Conservation (phyloP, 768 basidiomycete species). For the Neoboletus subvelutipes region DNA sequence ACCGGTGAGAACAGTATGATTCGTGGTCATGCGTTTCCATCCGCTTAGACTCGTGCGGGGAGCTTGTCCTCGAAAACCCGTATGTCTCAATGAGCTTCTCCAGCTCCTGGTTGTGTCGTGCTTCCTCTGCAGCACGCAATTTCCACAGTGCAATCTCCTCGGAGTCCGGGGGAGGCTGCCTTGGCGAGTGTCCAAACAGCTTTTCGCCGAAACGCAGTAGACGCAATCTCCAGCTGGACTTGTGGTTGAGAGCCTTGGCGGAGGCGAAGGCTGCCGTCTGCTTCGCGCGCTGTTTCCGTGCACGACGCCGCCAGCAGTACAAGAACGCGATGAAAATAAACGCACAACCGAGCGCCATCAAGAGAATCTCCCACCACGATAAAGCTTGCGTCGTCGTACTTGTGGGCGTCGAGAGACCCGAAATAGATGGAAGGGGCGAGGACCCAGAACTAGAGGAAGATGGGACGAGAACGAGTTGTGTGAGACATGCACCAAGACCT, state of each 20-base stretch:
- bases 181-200: conserved; percentile 51
- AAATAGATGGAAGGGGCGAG: conserved; percentile 48
- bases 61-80: conserved; percentile 43
- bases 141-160: conserved; percentile 54
- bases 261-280: conserved; percentile 64
- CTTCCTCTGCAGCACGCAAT: conserved; percentile 50
- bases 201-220: conserved; percentile 56
- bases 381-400: conserved; percentile 39
- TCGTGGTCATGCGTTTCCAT: conserved; percentile 21
- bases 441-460: conserved; percentile 41
- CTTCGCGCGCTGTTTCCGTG: conserved; percentile 66
- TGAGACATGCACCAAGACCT: conserved; percentile 76
- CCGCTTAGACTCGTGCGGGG: conserved; percentile 33
- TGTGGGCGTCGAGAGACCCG: conserved; percentile 58
- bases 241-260: conserved; percentile 51
- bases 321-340: conserved; percentile 72
- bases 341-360: conserved; percentile 79
- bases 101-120: conserved; percentile 46
- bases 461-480: conserved; percentile 63
- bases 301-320: conserved; percentile 68
- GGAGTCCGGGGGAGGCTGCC: conserved; percentile 28
- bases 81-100: conserved; percentile 52
- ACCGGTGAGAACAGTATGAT: conserved; percentile 30
- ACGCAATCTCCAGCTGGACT: conserved; percentile 53
- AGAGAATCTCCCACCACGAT: conserved; percentile 82